These are phyloP conservation scores for Plasmodium knowlesi DNA, from an alignment of 169 alveolate genomes.

Conservation along the genomic window DNA sequence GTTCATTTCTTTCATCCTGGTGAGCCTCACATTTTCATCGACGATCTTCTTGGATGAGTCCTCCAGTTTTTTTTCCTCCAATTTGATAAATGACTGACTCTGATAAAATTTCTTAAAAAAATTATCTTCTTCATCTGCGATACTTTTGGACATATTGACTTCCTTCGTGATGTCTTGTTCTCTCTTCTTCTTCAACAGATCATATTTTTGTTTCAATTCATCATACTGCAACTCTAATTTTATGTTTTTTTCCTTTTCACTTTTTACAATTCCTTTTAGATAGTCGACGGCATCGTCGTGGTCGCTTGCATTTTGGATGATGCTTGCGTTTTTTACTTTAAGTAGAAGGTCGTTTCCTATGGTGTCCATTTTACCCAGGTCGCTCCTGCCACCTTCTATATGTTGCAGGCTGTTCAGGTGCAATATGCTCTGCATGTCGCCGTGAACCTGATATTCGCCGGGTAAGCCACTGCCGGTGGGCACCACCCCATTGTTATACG, in stretches of 20 bases:
- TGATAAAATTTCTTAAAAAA: conserved; percentile 26
- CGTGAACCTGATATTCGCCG: not conserved
- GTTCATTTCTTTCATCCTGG: conserved; percentile 30
- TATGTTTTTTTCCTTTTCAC: conserved; percentile 46
- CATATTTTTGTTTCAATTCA: conserved; percentile 63
- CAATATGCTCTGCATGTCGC: not conserved
- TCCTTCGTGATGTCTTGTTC: conserved; percentile 25
- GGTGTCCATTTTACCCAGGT: conserved; percentile 15
- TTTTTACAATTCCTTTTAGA: conserved; percentile 36
- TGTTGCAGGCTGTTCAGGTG: not conserved
- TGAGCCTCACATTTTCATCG: conserved; percentile 20
- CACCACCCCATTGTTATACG: not conserved
- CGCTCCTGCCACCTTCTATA: conserved; percentile 1
- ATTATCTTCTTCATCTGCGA: not conserved
- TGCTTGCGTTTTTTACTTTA: conserved; percentile 19
- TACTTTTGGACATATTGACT: not conserved
- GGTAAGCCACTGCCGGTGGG: not conserved
- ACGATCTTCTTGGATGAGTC: conserved; percentile 39
- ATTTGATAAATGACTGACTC: conserved; percentile 37
- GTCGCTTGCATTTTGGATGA: not conserved
- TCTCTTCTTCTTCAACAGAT: conserved; percentile 23
- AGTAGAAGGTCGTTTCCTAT: conserved; percentile 4
- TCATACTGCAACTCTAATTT: conserved; percentile 57
- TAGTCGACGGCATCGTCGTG: conserved; percentile 25
- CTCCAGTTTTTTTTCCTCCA: conserved; percentile 36